phyloP scores from a whole-genome alignment of 2,329 filamentous ascomycete genomes.

The Colletotrichum cuscutae region DNA sequence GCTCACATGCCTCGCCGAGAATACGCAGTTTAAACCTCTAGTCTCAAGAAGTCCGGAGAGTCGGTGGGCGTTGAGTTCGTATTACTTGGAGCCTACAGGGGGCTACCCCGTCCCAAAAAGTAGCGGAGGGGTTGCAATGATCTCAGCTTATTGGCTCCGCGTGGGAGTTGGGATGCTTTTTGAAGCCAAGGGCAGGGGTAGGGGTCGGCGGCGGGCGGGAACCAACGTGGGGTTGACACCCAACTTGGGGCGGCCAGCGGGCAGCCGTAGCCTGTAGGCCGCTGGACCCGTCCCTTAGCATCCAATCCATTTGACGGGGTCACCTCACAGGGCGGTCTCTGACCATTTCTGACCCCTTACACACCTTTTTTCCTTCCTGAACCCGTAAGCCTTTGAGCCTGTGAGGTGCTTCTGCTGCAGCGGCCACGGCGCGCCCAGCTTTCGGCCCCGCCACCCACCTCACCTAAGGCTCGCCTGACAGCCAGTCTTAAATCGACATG shows the following conservation, averaged over 20 bases:
- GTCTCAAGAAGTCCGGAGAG: conserved; percentile 4
- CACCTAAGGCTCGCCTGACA: background rate
- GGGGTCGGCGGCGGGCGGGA: conserved; percentile 10
- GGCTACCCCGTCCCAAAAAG: conserved; percentile 17
- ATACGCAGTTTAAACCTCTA: background rate
- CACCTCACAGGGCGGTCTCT: conserved; percentile 14
- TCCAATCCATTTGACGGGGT: background rate
- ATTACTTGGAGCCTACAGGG: conserved; percentile 18
- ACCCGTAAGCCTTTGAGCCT: background rate
- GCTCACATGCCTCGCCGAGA: background rate
- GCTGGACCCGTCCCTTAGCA: no score
- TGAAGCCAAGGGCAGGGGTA: conserved; percentile 21
- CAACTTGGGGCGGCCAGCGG: background rate
- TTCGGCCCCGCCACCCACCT: conserved; percentile 32
- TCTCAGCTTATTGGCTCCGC: conserved; percentile 21
- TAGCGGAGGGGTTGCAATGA: conserved; percentile 10
- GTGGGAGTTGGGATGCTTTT: conserved; percentile 12
- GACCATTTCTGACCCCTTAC: conserved; percentile 1
- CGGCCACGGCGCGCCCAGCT: conserved; percentile 29
- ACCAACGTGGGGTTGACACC: conserved; percentile 24
- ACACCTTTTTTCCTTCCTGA: background rate
- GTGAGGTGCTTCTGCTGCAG: conserved; percentile 11
- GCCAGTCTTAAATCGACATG: conserved; percentile 32
- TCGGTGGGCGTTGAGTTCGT: conserved; percentile 17
- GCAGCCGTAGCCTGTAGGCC: conserved; percentile 3